phyloP scores from a whole-genome alignment of 129 eudicot genomes.

The Tagetes patula region DNA sequence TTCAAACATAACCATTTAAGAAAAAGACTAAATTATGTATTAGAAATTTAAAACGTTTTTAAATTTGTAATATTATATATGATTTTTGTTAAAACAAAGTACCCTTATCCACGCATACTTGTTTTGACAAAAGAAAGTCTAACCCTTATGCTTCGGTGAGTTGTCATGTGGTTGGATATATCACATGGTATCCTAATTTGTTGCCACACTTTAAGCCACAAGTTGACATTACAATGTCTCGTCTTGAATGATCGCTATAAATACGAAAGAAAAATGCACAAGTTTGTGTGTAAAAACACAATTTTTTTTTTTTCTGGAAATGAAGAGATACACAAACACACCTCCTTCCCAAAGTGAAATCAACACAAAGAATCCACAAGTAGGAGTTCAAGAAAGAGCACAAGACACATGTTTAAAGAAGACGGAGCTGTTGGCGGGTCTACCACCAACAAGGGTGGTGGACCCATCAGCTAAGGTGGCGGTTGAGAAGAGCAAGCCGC shows the following conservation, averaged over 20 bases:
- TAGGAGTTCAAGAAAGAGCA: slow-evolving; percentile 20
- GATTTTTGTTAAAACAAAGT: too few species aligned
- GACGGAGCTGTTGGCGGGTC: slow-evolving; percentile 8
- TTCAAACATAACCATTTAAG: too few species aligned
- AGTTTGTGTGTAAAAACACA: slow-evolving; percentile 16
- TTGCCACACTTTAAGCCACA: slow-evolving; percentile 4
- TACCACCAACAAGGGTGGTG: slow-evolving; percentile 6
- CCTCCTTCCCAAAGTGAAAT: not conserved
- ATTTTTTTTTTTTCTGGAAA: slow-evolving; percentile 3
- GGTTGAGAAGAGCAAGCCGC: slow-evolving; percentile 26
- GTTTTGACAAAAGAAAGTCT: not conserved
- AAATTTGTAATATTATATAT: too few species aligned
- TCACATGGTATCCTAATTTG: slow-evolving; percentile 18
- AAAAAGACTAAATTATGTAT: too few species aligned
- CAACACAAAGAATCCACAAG: not conserved
- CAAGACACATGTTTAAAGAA: slow-evolving; percentile 9
- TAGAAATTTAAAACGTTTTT: too few species aligned
- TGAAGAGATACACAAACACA: slow-evolving; percentile 17
- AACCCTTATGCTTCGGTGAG: not conserved
- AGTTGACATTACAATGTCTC: slow-evolving; percentile 24
- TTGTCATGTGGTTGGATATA: not conserved
- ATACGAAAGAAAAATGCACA: slow-evolving; percentile 9
- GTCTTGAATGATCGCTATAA: slow-evolving; percentile 12
- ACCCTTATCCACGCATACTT: not conserved
- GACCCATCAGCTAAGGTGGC: slow-evolving; percentile 14